Conservation (phyloP, 306 rosid genomes). For the Ochetophila trinervis region DNA sequence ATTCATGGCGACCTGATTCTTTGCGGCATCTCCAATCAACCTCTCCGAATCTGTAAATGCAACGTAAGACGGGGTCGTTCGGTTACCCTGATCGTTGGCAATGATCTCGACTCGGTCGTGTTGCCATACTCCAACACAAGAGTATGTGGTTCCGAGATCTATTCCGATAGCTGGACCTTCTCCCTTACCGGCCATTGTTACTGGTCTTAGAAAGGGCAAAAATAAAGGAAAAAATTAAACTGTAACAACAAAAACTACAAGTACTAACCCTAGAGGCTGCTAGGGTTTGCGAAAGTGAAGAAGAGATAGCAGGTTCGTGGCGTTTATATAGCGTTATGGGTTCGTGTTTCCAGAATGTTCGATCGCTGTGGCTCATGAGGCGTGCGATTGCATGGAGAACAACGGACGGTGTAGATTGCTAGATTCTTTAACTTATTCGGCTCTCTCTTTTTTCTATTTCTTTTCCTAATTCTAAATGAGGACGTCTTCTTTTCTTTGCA, state of each 20-base stretch:
- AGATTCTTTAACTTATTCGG: too few species aligned
- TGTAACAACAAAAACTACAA: not conserved
- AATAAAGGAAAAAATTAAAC: too few species aligned
- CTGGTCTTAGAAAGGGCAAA: not conserved
- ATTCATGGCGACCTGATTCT: not conserved
- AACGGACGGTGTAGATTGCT: not conserved
- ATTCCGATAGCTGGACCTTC: not conserved
- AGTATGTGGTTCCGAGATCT: not conserved
- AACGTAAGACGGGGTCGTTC: not conserved
- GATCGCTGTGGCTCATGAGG: not conserved
- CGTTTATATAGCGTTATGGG: not conserved
- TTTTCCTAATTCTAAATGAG: too few species aligned
- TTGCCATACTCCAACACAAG: not conserved
- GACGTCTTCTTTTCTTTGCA: too few species aligned
- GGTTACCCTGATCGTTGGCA: not conserved
- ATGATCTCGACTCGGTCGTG: slow-evolving; percentile 2
- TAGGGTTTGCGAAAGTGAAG: not conserved
- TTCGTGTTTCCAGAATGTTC: not conserved
- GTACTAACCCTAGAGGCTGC: not conserved
- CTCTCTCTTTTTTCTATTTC: too few species aligned
- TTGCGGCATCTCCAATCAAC: not conserved
- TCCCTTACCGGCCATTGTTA: not conserved
- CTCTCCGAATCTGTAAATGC: not conserved
- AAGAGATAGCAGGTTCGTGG: not conserved
- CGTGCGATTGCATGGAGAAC: not conserved